Evolutionary conservation across 352 stramenopile genomes (phyloP).

Genomic region (Pythium chondricola): DNA sequence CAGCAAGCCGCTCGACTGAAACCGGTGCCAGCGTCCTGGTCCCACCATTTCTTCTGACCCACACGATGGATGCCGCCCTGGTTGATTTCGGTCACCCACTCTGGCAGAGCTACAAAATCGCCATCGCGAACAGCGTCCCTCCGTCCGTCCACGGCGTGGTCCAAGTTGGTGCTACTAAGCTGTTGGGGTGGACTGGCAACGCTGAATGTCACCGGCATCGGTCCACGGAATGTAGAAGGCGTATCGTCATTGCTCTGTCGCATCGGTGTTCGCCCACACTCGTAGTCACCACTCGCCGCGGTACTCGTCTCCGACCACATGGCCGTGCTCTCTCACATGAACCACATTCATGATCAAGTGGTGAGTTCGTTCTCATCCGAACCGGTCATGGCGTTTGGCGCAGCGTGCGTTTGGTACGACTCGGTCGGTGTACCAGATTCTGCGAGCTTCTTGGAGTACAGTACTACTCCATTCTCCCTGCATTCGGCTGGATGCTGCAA

Average conservation of each 20-base stretch:
- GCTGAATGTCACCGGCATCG: neutral
- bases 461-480: neutral
- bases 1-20: slow-evolving; percentile 36
- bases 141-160: neutral
- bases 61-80: slow-evolving; percentile 22
- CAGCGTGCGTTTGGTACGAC: slow-evolving; percentile 17
- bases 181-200: neutral
- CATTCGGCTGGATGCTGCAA: neutral
- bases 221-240: slow-evolving; percentile 8
- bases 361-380: slow-evolving; percentile 23
- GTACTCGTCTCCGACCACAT: slow-evolving; percentile 22
- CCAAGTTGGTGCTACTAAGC: neutral
- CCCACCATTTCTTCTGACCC: slow-evolving; percentile 52
- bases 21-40: slow-evolving; percentile 68
- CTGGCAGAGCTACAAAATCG: neutral
- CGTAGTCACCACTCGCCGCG: slow-evolving; percentile 13
- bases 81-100: neutral
- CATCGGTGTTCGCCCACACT: slow-evolving; percentile 15
- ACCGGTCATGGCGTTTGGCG: slow-evolving; percentile 24
- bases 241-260: slow-evolving; percentile 24
- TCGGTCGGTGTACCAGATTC: neutral
- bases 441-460: neutral
- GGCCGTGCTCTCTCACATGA: slow-evolving; percentile 14
- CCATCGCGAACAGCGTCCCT: neutral
- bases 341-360: slow-evolving; percentile 8